Base-by-base conservation (phyloP, 345 rosid species). In the Euclidium syriacum region DNA sequence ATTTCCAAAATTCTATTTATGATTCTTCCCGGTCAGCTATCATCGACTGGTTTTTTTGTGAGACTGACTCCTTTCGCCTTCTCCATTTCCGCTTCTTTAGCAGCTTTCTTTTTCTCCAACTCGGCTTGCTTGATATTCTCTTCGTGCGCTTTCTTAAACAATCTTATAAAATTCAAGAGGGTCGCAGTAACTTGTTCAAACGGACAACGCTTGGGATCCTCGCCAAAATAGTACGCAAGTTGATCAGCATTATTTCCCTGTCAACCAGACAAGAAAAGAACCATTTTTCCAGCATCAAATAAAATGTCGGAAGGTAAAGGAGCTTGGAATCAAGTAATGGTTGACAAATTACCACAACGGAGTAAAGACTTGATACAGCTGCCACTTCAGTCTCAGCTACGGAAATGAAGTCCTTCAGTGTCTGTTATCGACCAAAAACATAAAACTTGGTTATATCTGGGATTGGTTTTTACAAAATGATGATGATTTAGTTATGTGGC, bases 241-340 rank as follows among this genome's bases (percentile, higher is more conserved):
- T 91, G 94, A 85, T 95, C 96, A 39, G 99, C 99, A 77, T 90
- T 90, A 69, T 88, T 84, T 62, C 97, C 99, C 99, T 95, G 87
- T 65, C 61, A 41, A 34, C 59, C 23, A 33, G 40, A 20, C 40
- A 25, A 41, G 41, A 57, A 15, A 24, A 39, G 18, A 18, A 47
- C n/a, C 41, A 10, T 33, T 25, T 50, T 33, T 25, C 42, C 43
- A 27, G 47, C 20, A 43, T 36, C 54, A 34, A 34, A 35, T 42
- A 1, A 16, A 72, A 52, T 24, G 60, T 43, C 22, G 16, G 16
- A 36, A 57, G 52, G 23, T 38, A 43, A 41, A 48, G 40, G 68
- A 40, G 22, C 23, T 18, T 56, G 14, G 30, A 7, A 39, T 29
- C 30, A 26, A 52, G 52, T 26, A 11, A 50, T 63, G 69, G 60